Evolutionary conservation across 257 asterid genomes (phyloP), one percentile per base, ranked within the genome.

Genomic region (Lycium barbarum): DNA sequence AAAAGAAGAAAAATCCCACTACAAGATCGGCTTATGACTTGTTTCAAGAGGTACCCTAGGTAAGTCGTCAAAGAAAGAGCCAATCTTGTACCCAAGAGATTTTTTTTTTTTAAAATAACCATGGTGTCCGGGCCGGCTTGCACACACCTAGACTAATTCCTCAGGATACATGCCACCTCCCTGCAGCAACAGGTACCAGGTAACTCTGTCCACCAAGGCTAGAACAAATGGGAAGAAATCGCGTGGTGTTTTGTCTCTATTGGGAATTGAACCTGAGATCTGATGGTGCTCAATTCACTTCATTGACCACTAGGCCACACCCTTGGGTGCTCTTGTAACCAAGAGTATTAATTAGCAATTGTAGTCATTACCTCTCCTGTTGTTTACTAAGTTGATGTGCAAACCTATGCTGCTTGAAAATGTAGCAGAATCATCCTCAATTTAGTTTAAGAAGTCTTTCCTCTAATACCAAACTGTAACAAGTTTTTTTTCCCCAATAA

Each of bases 321-420:
- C 33, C 33, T 26, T 26, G 33, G 1, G 33, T 26, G 33, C 33
- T 26, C 33, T 26, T 26, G 33, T 26, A 26, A 26, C 66, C 66
- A 59, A 59, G 66, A 55, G 61, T 55, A 55, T 5, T 59, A 59
- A 59, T 59, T 59, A 59, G 33, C 18, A 6, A 59, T 18, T 18
- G 18, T 55, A 13, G 61, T 59, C 66, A 59, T 26, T 59, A 59
- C 33, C 10, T 18, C 13, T 38, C 22, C 53, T 15, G 51, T 68
- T 68, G 26, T 68, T 36, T 68, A 26, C 78, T 68, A 18, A 18
- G 33, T 38, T 68, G 11, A 68, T 68, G 10, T 68, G 22, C 53
- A 68, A 68, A 68, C 13, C 51, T 53, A 15, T 68, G 78, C 53
- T 68, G 53, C 78, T 68, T 68, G 22, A 68, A 15, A 68, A 8